Conservation (phyloP, 805 yeast genomes). For the Barnettozyma populi region DNA sequence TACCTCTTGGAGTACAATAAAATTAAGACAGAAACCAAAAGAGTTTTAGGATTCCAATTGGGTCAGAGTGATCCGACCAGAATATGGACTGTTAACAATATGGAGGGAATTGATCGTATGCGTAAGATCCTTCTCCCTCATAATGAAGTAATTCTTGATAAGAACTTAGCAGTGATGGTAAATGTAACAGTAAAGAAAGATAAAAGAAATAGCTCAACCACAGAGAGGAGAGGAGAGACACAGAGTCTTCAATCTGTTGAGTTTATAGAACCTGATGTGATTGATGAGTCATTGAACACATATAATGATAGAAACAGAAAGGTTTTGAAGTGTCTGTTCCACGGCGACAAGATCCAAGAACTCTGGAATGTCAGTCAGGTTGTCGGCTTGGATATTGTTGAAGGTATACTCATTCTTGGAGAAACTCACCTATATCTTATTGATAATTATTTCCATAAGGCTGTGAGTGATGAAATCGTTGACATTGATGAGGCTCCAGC, state of each 20-base stretch:
- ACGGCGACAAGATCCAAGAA: constrained; percentile 65
- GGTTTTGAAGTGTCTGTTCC: constrained; percentile 60
- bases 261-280: constrained; percentile 36
- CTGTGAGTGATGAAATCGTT: constrained; percentile 47
- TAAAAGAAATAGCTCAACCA: background rate
- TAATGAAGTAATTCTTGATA: constrained; percentile 41
- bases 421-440: constrained; percentile 58
- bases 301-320: constrained; percentile 70
- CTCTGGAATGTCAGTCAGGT: constrained; percentile 74
- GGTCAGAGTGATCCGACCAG: constrained; percentile 18
- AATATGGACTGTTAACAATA: constrained; percentile 53
- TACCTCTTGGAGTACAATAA: constrained; percentile 43
- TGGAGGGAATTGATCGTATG: constrained; percentile 67
- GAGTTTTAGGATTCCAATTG: constrained; percentile 27
- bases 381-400: constrained; percentile 70
- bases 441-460: constrained; percentile 59
- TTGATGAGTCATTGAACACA: constrained; percentile 26
- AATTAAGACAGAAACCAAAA: constrained; percentile 37
- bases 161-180: constrained; percentile 36
- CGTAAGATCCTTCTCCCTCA: constrained; percentile 55
- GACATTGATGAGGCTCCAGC: constrained; percentile 63
- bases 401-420: constrained; percentile 72
- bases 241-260: constrained; percentile 35
- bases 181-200: constrained; percentile 33
- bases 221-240: constrained; percentile 18